Conservation (phyloP, 2,329 filamentous ascomycete genomes). For the Fulvia fulva region DNA sequence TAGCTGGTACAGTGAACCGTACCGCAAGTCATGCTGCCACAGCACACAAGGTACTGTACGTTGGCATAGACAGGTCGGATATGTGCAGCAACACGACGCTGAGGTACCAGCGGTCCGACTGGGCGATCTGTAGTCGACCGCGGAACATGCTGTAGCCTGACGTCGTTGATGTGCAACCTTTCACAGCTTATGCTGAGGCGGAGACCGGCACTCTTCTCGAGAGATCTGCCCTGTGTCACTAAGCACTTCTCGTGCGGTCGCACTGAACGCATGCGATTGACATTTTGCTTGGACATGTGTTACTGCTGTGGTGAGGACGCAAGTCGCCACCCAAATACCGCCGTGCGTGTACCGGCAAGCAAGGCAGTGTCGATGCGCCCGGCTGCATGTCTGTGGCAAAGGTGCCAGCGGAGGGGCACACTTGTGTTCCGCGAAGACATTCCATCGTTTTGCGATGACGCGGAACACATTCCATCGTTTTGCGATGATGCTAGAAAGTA, state of each 20-base stretch:
- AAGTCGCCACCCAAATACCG: conserved; percentile 5
- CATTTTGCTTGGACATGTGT: conserved; percentile 1
- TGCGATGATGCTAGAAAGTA: neutral
- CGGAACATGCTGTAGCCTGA: conserved; percentile 7
- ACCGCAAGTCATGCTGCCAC: conserved; percentile 6
- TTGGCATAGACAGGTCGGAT: conserved; percentile 9
- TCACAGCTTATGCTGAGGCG: neutral
- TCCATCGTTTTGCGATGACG: neutral
- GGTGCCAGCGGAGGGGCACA: neutral
- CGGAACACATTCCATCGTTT: neutral
- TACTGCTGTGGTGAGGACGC: neutral
- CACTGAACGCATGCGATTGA: conserved; percentile 10
- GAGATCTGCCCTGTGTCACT: conserved; percentile 5
- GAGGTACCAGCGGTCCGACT: conserved; percentile 6
- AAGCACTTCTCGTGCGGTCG: conserved; percentile 5
- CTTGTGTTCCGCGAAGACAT: neutral
- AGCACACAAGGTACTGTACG: too few species aligned
- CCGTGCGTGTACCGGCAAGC: neutral
- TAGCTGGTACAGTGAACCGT: neutral
- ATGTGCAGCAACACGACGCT: conserved; percentile 3
- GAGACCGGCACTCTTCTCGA: conserved; percentile 1
- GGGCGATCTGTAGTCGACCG: conserved; percentile 2
- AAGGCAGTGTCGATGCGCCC: neutral
- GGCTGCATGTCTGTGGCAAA: neutral
- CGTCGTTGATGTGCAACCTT: neutral